Percentiles rank a stretch among this genome's conserved stretches.
Conservation (phyloP, 768 basidiomycete genomes). For the Boletellus ananiceps region DNA sequence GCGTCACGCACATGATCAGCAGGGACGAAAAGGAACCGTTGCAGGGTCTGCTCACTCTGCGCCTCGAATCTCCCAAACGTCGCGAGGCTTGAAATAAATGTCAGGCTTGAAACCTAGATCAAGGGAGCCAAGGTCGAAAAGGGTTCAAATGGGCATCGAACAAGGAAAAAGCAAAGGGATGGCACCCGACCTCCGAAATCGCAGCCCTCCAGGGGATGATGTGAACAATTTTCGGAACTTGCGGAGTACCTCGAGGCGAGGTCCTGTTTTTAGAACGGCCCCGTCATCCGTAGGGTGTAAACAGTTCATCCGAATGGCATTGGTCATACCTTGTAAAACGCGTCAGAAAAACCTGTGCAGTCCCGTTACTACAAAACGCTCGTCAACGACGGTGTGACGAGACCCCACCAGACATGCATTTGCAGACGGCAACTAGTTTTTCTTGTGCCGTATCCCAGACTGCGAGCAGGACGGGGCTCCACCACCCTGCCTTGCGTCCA, state of each 20-base stretch:
- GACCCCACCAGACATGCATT: constrained; percentile 78
- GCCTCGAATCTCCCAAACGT: constrained; percentile 88
- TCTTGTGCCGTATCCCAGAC: constrained; percentile 63
- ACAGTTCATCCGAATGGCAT: not conserved
- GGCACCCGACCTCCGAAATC: constrained; percentile 53
- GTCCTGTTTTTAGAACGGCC: constrained; percentile 37
- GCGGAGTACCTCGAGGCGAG: constrained; percentile 62
- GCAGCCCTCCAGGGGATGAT: constrained; percentile 52
- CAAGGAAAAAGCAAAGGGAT: not conserved
- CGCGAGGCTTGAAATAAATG: constrained; percentile 64
- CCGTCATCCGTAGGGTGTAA: not conserved
- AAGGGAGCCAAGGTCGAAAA: not conserved
- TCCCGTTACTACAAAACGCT: constrained; percentile 2
- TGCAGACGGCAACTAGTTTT: constrained; percentile 72
- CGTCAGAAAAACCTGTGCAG: constrained; percentile 71
- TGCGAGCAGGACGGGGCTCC: constrained; percentile 83
- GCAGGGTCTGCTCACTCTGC: constrained; percentile 49
- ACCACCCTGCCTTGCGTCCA: constrained; percentile 88
- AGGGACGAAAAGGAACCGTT: not conserved
- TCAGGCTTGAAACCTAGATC: constrained; percentile 54
- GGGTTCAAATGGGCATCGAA: not conserved
- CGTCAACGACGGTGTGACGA: not conserved
- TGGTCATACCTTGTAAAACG: constrained; percentile 61
- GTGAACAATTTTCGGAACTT: constrained; percentile 50
- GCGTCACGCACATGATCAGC: constrained; percentile 6